A percentile compares a stretch with the other conserved stretches of the same genome.
Evolutionary conservation across 306 rosid genomes (phyloP).

Genomic region (Trifolium fragiferum): DNA sequence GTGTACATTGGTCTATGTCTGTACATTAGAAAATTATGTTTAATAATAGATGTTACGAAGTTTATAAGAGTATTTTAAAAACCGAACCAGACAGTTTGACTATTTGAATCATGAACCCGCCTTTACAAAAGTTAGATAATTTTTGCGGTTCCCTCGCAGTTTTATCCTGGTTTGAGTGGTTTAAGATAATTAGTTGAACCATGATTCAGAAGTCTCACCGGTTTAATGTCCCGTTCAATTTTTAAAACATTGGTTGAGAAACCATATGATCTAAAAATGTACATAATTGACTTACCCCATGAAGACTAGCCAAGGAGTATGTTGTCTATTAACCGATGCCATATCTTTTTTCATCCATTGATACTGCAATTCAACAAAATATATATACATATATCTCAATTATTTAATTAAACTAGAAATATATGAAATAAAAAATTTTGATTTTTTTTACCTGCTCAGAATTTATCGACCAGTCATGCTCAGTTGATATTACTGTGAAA

Average conservation of each 20-base stretch:
- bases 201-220: background rate
- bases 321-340: conserved; percentile 75
- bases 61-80: background rate
- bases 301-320: conserved; percentile 87
- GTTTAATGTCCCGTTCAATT: background rate
- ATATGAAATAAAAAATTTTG: background rate
- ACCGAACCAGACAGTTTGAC: background rate
- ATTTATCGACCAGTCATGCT: conserved; percentile 63
- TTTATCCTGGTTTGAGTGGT: background rate
- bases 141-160: background rate
- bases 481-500: conserved; percentile 83
- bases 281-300: conserved; percentile 59
- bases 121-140: background rate
- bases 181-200: background rate
- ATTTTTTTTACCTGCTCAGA: conserved; percentile 74
- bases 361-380: conserved; percentile 55
- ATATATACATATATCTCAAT: conserved; percentile 1
- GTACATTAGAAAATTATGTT: conserved; percentile 36
- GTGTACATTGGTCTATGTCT: conserved; percentile 93
- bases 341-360: conserved; percentile 79
- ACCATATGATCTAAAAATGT: background rate
- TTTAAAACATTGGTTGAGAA: background rate
- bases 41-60: conserved; percentile 4
- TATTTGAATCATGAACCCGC: background rate
- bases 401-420: conserved; percentile 24